phyloP scores from a whole-genome alignment of 768 basidiomycete genomes.

The Tubosaeta sp. region DNA sequence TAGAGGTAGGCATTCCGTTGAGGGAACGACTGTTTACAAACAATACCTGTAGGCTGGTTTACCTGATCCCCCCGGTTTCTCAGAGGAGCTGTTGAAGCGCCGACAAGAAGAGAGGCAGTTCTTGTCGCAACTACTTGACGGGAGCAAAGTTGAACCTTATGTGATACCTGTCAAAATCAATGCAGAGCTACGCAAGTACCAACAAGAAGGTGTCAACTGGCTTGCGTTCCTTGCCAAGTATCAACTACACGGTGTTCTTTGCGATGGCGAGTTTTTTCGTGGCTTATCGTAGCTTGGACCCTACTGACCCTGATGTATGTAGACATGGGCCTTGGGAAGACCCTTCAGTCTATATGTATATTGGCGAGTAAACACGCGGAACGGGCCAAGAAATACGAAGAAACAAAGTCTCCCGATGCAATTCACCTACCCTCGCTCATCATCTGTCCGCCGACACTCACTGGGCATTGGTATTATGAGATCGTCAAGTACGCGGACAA shows the following conservation, averaged over 20 bases:
- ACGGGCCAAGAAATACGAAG: slow-evolving; percentile 61
- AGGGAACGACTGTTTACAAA: neutral
- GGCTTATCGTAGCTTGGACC: slow-evolving; percentile 13
- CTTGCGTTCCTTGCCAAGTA: slow-evolving; percentile 97
- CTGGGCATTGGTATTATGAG: slow-evolving; percentile 99
- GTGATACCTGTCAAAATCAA: slow-evolving; percentile 82
- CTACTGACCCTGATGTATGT: slow-evolving; percentile 1
- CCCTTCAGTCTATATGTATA: slow-evolving; percentile 96
- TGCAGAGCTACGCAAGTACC: slow-evolving; percentile 93
- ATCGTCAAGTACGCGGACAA: slow-evolving; percentile 88
- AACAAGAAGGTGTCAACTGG: slow-evolving; percentile 99
- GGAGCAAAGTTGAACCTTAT: slow-evolving; percentile 91
- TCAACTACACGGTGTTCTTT: slow-evolving; percentile 95
- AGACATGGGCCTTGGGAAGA: slow-evolving; percentile 99
- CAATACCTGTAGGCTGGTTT: slow-evolving; percentile 67
- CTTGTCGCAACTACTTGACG: slow-evolving; percentile 89
- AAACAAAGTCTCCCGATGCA: slow-evolving; percentile 66
- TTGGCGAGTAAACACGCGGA: slow-evolving; percentile 92
- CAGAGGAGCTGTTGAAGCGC: slow-evolving; percentile 79
- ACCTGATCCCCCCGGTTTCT: slow-evolving; percentile 94
- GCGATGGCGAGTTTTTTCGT: slow-evolving; percentile 63
- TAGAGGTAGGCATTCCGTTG: slow-evolving; percentile 60
- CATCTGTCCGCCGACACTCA: slow-evolving; percentile 94
- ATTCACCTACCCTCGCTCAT: slow-evolving; percentile 92
- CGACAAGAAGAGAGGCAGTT: slow-evolving; percentile 88